phyloP scores from a whole-genome alignment of 495 filamentous ascomycete species.

The Amniculicola lignicola region DNA sequence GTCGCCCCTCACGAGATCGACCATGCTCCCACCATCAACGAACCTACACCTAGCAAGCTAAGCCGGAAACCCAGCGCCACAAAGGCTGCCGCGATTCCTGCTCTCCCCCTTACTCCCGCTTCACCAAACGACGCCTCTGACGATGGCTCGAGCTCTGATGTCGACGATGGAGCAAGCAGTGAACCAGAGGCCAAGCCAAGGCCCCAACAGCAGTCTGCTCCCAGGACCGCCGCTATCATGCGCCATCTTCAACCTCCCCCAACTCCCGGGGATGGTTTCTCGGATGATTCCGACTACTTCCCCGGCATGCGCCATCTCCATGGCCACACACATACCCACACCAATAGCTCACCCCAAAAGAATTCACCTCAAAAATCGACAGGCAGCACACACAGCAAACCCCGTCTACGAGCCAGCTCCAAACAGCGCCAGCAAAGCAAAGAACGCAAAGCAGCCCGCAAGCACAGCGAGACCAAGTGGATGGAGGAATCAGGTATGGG shows the following conservation, averaged over 20 bases:
- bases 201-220: constrained; percentile 15
- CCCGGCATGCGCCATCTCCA: constrained; percentile 14
- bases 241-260: constrained; percentile 14
- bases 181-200: constrained; percentile 12
- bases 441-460: constrained; percentile 24
- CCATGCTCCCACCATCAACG: constrained; percentile 15
- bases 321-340: constrained; percentile 7
- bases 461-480: constrained; percentile 38
- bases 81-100: neutral
- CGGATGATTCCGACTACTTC: constrained; percentile 39
- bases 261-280: constrained; percentile 39
- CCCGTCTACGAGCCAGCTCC: constrained; percentile 15
- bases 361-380: neutral
- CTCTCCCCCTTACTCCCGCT: constrained; percentile 21
- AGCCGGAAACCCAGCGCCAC: constrained; percentile 16
- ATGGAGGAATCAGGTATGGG: constrained; percentile 43
- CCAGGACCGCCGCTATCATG: constrained; percentile 21
- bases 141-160: constrained; percentile 14
- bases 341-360: neutral
- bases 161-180: neutral
- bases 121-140: constrained; percentile 31
- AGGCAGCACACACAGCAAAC: constrained; percentile 3
- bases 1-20: constrained; percentile 30
- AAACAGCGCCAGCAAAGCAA: constrained; percentile 23
- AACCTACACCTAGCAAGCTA: constrained; percentile 25